Evolutionary conservation across 208 protist genomes (phyloP), one percentile per base, ranked within the genome.

Genomic region (Trypanosoma vivax): DNA sequence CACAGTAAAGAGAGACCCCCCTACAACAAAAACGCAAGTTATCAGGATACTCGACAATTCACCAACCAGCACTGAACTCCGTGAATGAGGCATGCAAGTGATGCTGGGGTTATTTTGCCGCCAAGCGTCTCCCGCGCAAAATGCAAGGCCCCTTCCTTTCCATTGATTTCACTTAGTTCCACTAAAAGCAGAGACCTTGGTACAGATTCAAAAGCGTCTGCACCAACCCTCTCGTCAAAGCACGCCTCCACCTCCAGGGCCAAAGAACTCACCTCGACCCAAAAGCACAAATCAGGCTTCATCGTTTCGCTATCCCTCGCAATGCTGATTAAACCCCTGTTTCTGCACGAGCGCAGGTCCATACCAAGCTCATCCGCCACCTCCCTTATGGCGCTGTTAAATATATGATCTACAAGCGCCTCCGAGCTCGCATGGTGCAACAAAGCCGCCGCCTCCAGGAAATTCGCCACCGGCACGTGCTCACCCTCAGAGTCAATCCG

Each of bases 271-370:
- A 70, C 16, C 10, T 59, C 21, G 3, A 81, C 59, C 28, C 45
- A 47, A 56, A 76, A 81, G 45, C 64, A 68, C 45, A 60, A 11
- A 46, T 81, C 70, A 1, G 74, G 69, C 55, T 81, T 76, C 27
- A 29, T 33, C 11, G 28, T 73, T 11, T 18, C 5, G 5, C 23
- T 24, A 43, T 76, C 65, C 41, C 40, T 37, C 1, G 61, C 39
- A 49, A 81, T 33, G 45, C 68, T 60, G 13, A 73, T 13, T n/a
- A 81, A 45, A 19, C 74, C 69, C 9, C 31, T 34, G 38, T 74
- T 71, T 13, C 4, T 7, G 34, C 68, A 72, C 9, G 33, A 10
- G 6, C 38, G 7, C 0, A 23, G 50, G 10, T 48, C 13, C 2
- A 81, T 46, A 11, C 74, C 64, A 33, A 76, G 25, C 34, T 81